These are phyloP conservation scores for Pseudogymnoascus sp. DNA, from an alignment of 2,329 filamentous ascomycete genomes.

Conservation along the genomic window DNA sequence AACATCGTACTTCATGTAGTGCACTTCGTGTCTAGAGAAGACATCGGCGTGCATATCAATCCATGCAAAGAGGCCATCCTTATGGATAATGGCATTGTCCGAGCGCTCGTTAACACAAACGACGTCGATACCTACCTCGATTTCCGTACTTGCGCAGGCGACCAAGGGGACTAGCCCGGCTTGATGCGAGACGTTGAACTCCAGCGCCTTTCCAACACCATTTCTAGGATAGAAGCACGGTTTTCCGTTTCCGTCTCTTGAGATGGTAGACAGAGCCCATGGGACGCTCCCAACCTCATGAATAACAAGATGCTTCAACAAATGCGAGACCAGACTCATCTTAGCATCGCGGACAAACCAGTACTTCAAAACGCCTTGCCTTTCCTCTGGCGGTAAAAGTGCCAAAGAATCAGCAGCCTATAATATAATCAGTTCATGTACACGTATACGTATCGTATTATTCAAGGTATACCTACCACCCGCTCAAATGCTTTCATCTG, in stretches of 20 bases:
- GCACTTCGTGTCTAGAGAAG: constrained; percentile 53
- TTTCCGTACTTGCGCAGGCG: constrained; percentile 31
- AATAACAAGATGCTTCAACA: constrained; percentile 66
- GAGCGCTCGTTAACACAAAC: constrained; percentile 65
- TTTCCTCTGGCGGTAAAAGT: constrained; percentile 48
- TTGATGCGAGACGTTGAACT: constrained; percentile 73
- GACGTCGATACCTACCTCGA: constrained; percentile 63
- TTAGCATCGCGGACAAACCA: constrained; percentile 64
- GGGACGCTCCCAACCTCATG: constrained; percentile 47
- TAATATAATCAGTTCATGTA: not conserved
- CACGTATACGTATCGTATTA: not conserved
- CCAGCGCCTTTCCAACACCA: not conserved
- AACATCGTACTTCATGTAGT: constrained; percentile 45
- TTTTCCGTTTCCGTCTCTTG: constrained; percentile 42
- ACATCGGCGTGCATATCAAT: constrained; percentile 67
- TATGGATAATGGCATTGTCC: constrained; percentile 47
- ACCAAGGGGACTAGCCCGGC: constrained; percentile 64
- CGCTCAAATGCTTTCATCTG: constrained; percentile 27
- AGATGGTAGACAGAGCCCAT: constrained; percentile 51
- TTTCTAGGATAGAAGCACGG: constrained; percentile 31
- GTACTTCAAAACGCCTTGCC: constrained; percentile 48
- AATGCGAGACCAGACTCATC: constrained; percentile 62
- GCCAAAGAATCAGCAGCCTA: constrained; percentile 47
- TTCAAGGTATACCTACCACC: not conserved
- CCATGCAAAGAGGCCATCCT: constrained; percentile 56